Evolutionary conservation across 805 yeast genomes (phyloP).

Genomic region (Candida germanica): DNA sequence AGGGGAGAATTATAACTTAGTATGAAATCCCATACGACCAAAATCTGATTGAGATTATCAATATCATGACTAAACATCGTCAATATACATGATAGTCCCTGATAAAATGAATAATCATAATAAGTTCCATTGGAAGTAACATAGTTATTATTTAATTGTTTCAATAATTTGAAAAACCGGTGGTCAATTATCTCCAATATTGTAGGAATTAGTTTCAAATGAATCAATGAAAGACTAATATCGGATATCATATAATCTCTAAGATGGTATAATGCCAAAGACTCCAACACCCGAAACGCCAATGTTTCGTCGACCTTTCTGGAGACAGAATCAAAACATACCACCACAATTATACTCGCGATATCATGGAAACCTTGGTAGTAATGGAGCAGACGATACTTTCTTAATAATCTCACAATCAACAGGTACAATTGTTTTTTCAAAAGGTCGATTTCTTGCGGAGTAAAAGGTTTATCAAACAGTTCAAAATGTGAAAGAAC

Average conservation of each 20-base stretch:
- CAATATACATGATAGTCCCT: constrained; percentile 71
- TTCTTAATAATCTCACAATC: constrained; percentile 54
- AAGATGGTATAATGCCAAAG: constrained; percentile 56
- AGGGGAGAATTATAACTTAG: constrained; percentile 55
- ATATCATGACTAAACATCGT: constrained; percentile 60
- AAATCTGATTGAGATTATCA: constrained; percentile 46
- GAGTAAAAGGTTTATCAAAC: constrained; percentile 31
- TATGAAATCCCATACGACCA: constrained; percentile 66
- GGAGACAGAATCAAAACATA: constrained; percentile 33
- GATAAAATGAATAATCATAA: constrained; percentile 55
- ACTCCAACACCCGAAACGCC: constrained; percentile 47
- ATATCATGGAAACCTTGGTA: constrained; percentile 95
- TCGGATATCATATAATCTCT: constrained; percentile 84
- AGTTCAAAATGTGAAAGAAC: constrained; percentile 28
- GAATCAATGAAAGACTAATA: constrained; percentile 62
- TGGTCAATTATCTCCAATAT: constrained; percentile 51
- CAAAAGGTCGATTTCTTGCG: constrained; percentile 29
- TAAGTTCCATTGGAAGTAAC: constrained; percentile 72
- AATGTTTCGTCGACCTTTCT: constrained; percentile 22
- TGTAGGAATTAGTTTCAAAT: constrained; percentile 63
- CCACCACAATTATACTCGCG: constrained; percentile 61
- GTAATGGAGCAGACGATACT: constrained; percentile 62
- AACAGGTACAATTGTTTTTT: constrained; percentile 40
- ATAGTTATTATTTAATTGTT: constrained; percentile 36
- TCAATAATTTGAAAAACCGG: constrained; percentile 36